Evolutionary conservation across 2,329 filamentous ascomycete genomes (phyloP).

Genomic region (Orbilia brochopaga): DNA sequence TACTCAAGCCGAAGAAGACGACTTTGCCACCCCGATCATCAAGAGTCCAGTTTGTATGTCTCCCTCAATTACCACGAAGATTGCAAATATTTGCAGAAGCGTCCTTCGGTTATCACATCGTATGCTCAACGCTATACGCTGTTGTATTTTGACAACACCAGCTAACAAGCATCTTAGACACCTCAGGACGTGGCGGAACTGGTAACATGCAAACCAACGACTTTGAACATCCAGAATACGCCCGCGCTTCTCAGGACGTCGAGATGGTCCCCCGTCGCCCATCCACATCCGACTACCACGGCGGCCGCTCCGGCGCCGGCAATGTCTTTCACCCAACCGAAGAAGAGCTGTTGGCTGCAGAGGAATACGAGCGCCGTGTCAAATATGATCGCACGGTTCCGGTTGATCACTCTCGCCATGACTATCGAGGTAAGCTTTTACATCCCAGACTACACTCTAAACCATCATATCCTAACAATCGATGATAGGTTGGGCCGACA

Average conservation of each 20-base stretch:
- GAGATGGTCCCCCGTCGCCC: conserved; percentile 66
- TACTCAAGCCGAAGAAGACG: conserved; percentile 60
- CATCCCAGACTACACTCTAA: neutral
- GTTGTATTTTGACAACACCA: conserved; percentile 29
- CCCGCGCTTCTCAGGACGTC: conserved; percentile 83
- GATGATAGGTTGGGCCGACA: conserved; percentile 61
- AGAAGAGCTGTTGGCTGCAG: conserved; percentile 60
- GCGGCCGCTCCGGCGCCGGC: conserved; percentile 76
- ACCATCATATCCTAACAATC: conserved; percentile 5
- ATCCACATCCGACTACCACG: conserved; percentile 68
- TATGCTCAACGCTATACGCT: conserved; percentile 7
- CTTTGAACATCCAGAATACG: conserved; percentile 68
- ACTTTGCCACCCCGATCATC: conserved; percentile 81
- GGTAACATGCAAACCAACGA: conserved; percentile 87
- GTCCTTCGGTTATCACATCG: neutral
- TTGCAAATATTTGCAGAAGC: neutral
- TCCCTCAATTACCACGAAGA: no score
- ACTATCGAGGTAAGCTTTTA: conserved; percentile 50
- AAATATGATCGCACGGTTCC: conserved; percentile 53
- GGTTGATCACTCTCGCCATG: conserved; percentile 53
- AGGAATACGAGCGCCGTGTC: conserved; percentile 53
- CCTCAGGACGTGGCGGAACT: conserved; percentile 50
- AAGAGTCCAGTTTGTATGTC: conserved; percentile 73
- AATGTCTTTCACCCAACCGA: conserved; percentile 67
- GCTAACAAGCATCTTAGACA: conserved; percentile 29